phyloP scores from a whole-genome alignment of 352 stramenopile species.

The Globisporangium nagaii region DNA sequence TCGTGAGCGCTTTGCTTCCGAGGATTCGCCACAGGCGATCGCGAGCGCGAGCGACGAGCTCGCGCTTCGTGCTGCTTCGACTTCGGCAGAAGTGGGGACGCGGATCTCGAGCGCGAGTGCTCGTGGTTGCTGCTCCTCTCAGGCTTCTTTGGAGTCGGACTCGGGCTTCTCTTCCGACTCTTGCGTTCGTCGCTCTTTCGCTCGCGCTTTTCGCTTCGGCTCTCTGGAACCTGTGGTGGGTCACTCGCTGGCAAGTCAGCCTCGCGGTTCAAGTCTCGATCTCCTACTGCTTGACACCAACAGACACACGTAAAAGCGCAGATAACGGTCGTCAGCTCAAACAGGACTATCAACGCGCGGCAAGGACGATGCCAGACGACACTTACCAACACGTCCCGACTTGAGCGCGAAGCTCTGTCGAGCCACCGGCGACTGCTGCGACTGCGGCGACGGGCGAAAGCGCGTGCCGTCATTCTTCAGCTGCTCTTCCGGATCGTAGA shows the following conservation, averaged over 20 bases:
- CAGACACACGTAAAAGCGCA: not conserved
- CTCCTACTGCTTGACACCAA: slow-evolving; percentile 12
- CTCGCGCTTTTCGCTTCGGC: slow-evolving; percentile 7
- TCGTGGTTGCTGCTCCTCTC: slow-evolving; percentile 17
- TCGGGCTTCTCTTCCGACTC: not conserved
- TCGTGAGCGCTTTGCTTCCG: slow-evolving; percentile 10
- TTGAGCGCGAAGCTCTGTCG: slow-evolving; percentile 1
- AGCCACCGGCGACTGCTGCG: not conserved
- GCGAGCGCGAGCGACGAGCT: slow-evolving; percentile 19
- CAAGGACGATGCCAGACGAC: too few species aligned
- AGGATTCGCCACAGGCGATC: slow-evolving; percentile 18
- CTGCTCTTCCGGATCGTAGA: slow-evolving; percentile 71
- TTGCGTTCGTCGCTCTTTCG: not conserved
- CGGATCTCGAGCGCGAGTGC: slow-evolving; percentile 22
- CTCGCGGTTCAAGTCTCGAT: slow-evolving; percentile 17
- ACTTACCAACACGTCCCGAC: slow-evolving; percentile 5
- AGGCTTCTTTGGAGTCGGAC: not conserved
- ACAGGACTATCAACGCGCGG: not conserved
- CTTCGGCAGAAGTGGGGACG: slow-evolving; percentile 9
- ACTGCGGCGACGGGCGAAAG: slow-evolving; percentile 1
- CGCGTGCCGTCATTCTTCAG: slow-evolving; percentile 43
- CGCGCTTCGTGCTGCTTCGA: slow-evolving; percentile 15
- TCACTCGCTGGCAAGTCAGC: slow-evolving; percentile 16
- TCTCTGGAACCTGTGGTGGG: not conserved
- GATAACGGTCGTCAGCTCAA: not conserved